phyloP scores from a whole-genome alignment of 192 early-diverging fungal species.

The Coemansia sp. region DNA sequence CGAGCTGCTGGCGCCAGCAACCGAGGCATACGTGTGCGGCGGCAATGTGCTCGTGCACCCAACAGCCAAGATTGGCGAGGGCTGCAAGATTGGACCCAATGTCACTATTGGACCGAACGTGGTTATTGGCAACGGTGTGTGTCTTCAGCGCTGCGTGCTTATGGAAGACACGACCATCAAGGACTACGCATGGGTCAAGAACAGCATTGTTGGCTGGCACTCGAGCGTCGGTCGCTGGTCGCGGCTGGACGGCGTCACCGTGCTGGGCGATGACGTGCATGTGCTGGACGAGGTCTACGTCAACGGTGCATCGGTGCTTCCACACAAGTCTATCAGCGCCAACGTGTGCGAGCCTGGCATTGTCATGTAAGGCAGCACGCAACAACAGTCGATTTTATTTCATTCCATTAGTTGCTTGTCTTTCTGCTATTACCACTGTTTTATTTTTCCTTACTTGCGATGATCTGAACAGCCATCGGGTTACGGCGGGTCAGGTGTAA shows the following conservation, averaged over 20 bases:
- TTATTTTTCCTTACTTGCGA: constrained; percentile 10
- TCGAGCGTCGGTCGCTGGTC: constrained; percentile 93
- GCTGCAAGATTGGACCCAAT: constrained; percentile 97
- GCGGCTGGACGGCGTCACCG: constrained; percentile 90
- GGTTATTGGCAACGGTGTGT: constrained; percentile 91
- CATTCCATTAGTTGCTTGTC: background rate
- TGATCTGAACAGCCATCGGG: background rate
- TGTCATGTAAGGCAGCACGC: constrained; percentile 72
- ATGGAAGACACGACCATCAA: constrained; percentile 81
- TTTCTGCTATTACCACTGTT: constrained; percentile 2
- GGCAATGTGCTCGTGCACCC: constrained; percentile 94
- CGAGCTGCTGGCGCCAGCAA: constrained; percentile 66
- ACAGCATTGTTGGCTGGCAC: constrained; percentile 94
- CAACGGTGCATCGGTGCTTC: constrained; percentile 94
- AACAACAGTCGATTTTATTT: too few relatives aligned
- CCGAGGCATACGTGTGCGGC: constrained; percentile 66
- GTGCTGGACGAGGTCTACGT: constrained; percentile 91
- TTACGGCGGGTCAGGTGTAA: constrained; percentile 3
- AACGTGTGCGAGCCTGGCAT: constrained; percentile 93
- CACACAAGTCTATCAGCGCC: constrained; percentile 88
- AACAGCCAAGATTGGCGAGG: constrained; percentile 88
- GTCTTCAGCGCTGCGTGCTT: constrained; percentile 85
- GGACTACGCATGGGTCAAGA: constrained; percentile 89
- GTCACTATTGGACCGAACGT: constrained; percentile 92
- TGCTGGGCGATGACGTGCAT: constrained; percentile 96